Evolutionary conservation across 768 basidiomycete species (phyloP).

Genomic region (Terana coerulea): DNA sequence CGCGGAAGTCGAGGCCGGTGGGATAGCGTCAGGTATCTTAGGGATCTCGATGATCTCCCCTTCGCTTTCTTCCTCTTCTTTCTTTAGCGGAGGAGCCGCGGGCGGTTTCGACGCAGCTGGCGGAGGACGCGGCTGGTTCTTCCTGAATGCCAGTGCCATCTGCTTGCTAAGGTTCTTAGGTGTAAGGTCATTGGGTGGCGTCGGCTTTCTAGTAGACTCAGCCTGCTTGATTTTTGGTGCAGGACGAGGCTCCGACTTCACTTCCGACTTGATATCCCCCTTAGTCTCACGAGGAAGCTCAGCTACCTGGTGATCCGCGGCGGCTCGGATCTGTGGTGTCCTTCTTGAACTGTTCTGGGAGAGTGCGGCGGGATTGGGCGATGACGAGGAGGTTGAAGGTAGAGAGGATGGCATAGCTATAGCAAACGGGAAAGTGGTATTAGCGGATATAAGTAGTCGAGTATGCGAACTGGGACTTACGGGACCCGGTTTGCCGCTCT

Average conservation of each 20-base stretch:
- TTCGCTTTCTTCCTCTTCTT: conserved; percentile 25
- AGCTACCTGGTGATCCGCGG: conserved; percentile 22
- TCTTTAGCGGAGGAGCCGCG: background rate
- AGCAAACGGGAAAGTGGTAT: conserved; percentile 15
- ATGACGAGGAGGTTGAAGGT: conserved; percentile 13
- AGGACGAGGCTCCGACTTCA: conserved; percentile 36
- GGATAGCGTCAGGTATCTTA: background rate
- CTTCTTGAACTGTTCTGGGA: background rate
- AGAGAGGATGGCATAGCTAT: conserved; percentile 11
- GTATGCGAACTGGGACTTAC: conserved; percentile 23
- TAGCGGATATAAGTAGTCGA: too few relatives aligned
- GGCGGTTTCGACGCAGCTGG: conserved; percentile 1
- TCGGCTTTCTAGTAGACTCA: background rate
- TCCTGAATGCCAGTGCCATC: background rate
- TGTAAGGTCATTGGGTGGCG: conserved; percentile 4
- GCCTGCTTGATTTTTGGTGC: too few relatives aligned
- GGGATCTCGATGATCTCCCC: conserved; percentile 20
- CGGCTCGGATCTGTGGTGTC: conserved; percentile 3
- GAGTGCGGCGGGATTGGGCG: conserved; percentile 12
- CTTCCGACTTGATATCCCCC: conserved; percentile 8
- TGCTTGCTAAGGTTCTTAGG: background rate
- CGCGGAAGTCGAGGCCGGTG: too few relatives aligned
- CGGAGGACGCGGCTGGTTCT: conserved; percentile 3
- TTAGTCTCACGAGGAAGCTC: conserved; percentile 19
- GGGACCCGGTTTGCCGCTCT: conserved; percentile 24